These are phyloP conservation scores for Irpex rosettiformis DNA, from an alignment of 1,284 basidiomycete genomes.

Conservation along the genomic window DNA sequence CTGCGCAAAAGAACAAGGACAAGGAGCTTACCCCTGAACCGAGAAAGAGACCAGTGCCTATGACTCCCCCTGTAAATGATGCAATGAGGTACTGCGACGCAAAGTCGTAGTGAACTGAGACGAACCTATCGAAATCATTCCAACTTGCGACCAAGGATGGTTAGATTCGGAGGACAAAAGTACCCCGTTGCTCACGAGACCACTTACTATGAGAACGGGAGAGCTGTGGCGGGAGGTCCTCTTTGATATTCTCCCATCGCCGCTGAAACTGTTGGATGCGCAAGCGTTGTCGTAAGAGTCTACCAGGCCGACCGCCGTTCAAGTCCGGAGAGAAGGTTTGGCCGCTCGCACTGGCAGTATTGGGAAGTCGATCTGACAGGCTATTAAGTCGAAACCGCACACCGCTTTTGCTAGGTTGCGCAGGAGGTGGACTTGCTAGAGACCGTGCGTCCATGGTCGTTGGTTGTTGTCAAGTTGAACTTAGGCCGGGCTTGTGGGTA, in stretches of 20 bases:
- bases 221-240: slow-evolving; percentile 28
- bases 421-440: not conserved
- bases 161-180: too few species aligned
- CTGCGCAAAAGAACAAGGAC: slow-evolving; percentile 11
- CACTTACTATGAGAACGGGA: slow-evolving; percentile 26
- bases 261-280: slow-evolving; percentile 25
- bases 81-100: slow-evolving; percentile 7
- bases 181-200: not conserved
- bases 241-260: slow-evolving; percentile 28
- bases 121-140: slow-evolving; percentile 30
- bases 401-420: not conserved
- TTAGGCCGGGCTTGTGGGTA: not conserved
- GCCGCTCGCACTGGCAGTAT: not conserved
- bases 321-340: not conserved
- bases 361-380: not conserved
- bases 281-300: slow-evolving; percentile 2
- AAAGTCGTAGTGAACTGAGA: not conserved
- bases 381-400: not conserved
- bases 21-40: slow-evolving; percentile 29
- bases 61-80: slow-evolving; percentile 36
- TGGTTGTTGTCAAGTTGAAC: not conserved
- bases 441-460: slow-evolving; percentile 1
- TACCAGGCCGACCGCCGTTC: not conserved
- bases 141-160: too few species aligned
- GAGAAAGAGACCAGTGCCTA: slow-evolving; percentile 47